Evolutionary conservation across 371 early-diverging fungal genomes (phyloP).

Genomic region (Quaeritorhiza haematococci): DNA sequence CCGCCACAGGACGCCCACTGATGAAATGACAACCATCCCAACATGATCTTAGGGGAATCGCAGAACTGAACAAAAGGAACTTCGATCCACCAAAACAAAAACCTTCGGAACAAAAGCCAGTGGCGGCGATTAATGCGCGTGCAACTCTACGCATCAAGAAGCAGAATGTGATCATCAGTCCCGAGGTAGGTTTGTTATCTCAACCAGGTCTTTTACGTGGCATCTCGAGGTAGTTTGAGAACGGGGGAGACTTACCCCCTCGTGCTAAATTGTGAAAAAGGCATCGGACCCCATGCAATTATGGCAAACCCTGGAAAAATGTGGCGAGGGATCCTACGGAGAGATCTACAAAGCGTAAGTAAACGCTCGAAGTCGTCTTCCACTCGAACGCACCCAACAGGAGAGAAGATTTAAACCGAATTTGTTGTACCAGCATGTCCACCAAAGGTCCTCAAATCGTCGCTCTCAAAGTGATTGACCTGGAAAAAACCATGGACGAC

Average conservation of each 20-base stretch:
- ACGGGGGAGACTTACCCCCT: not conserved
- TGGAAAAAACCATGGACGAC: constrained; percentile 31
- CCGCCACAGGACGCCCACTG: not conserved
- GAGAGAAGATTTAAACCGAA: not conserved
- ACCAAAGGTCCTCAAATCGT: constrained; percentile 15
- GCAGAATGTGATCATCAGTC: constrained; percentile 12
- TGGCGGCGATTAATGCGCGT: constrained; percentile 6
- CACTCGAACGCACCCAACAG: not conserved
- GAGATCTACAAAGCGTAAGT: constrained; percentile 24
- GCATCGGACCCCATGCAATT: constrained; percentile 13
- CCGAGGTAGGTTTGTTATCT: constrained; percentile 6
- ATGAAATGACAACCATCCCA: not conserved
- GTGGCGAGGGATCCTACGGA: constrained; percentile 26
- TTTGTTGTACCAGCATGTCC: constrained; percentile 15
- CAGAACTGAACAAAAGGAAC: constrained; percentile 10
- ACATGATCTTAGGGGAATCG: constrained; percentile 8
- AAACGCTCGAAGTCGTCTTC: not conserved
- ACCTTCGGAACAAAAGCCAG: not conserved
- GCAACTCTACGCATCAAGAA: constrained; percentile 9
- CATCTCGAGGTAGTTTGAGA: not conserved
- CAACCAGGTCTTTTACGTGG: not conserved
- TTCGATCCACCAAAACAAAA: constrained; percentile 2
- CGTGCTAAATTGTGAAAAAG: not conserved
- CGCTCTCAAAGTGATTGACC: constrained; percentile 37
- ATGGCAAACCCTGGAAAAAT: constrained; percentile 15